Percentiles rank a stretch among this genome's conserved stretches.
Conservation (phyloP, 2,329 filamentous ascomycete genomes). For the Phialophora verrucosa region DNA sequence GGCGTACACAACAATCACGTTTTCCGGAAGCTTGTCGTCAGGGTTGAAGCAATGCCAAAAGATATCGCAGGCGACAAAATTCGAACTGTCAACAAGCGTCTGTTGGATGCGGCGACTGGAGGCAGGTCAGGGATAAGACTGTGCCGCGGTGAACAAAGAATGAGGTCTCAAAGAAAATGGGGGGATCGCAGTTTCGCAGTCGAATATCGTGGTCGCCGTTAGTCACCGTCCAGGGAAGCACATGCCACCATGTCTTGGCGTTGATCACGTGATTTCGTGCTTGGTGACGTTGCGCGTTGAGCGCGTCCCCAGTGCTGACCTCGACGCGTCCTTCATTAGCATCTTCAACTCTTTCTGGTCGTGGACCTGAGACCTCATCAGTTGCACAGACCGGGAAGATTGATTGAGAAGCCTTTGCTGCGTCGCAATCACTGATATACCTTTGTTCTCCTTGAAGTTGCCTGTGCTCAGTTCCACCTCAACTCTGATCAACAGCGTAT, state of each 20-base stretch:
- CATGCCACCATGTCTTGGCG: slow-evolving; percentile 30
- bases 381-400: neutral
- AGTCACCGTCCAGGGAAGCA: slow-evolving; percentile 16
- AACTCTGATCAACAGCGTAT: neutral
- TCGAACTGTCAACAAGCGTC: neutral
- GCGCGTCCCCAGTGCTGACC: neutral
- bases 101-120: slow-evolving; percentile 10
- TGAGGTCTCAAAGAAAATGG: slow-evolving; percentile 20
- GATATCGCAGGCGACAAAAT: neutral
- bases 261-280: slow-evolving; percentile 26
- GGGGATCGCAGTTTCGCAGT: slow-evolving; percentile 15
- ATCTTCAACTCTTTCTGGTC: neutral
- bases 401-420: neutral
- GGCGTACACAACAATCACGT: slow-evolving; percentile 18
- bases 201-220: slow-evolving; percentile 18
- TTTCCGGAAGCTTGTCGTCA: slow-evolving; percentile 9
- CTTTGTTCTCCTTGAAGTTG: neutral
- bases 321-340: neutral
- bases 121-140: slow-evolving; percentile 26
- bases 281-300: neutral
- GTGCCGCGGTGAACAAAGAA: slow-evolving; percentile 26
- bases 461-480: neutral
- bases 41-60: slow-evolving; percentile 7
- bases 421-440: neutral
- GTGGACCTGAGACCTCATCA: neutral